These are phyloP conservation scores for Staphylotrichum longicolle DNA, from an alignment of 495 filamentous ascomycete genomes.

Conservation along the genomic window DNA sequence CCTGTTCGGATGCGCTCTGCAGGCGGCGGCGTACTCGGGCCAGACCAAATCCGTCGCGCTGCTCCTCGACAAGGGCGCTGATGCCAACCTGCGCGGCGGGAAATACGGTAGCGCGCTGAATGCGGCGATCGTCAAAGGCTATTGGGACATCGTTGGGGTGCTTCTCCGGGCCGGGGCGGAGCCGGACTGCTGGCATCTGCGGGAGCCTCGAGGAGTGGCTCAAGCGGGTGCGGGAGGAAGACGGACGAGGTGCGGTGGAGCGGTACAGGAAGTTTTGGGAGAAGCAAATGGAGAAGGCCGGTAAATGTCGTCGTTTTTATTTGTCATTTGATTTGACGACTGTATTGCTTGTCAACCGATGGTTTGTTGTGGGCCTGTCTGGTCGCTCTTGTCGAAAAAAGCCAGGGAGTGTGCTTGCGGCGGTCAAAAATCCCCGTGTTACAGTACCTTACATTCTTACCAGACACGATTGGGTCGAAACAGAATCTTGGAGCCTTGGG, in stretches of 20 bases:
- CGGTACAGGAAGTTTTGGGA: conserved; percentile 6
- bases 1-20: background rate
- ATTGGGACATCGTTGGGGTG: conserved; percentile 1
- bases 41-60: background rate
- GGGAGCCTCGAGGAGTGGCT: conserved; percentile 5
- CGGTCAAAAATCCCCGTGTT: too few species aligned
- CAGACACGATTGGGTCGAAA: too few species aligned
- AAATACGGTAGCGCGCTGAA: conserved; percentile 9
- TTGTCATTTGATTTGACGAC: too few species aligned
- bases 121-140: background rate
- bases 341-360: too few species aligned
- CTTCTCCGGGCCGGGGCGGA: background rate
- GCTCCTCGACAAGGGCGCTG: background rate
- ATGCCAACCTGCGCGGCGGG: background rate
- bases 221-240: background rate
- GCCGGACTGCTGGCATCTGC: background rate
- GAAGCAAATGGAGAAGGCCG: background rate
- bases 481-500: too few species aligned
- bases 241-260: background rate
- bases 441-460: too few species aligned
- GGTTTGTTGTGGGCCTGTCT: too few species aligned
- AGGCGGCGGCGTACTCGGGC: background rate
- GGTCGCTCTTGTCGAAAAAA: too few species aligned
- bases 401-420: too few species aligned
- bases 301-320: background rate